A percentile compares a stretch with the other conserved stretches of the same genome.
Evolutionary conservation across 768 basidiomycete genomes (phyloP).

Genomic region (Cantharellus cinnabarinus): DNA sequence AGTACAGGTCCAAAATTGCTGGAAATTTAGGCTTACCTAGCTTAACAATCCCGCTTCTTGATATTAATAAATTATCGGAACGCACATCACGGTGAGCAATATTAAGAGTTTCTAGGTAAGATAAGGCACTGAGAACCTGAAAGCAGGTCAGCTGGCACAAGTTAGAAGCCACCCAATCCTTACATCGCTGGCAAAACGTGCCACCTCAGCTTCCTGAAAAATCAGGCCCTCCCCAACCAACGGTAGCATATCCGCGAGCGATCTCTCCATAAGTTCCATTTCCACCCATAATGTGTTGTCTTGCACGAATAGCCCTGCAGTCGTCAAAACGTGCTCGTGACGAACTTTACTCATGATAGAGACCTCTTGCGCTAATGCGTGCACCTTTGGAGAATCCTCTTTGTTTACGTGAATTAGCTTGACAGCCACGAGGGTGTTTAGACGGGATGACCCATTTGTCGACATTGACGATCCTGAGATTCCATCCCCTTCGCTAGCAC

Average conservation of each 20-base stretch:
- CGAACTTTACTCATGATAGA: constrained; percentile 7
- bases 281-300: constrained; percentile 62
- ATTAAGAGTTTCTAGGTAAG: constrained; percentile 38
- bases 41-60: constrained; percentile 48
- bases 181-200: constrained; percentile 59
- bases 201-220: constrained; percentile 48
- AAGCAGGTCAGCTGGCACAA: not conserved
- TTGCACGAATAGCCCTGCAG: constrained; percentile 22
- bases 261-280: constrained; percentile 83
- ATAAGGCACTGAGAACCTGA: constrained; percentile 44
- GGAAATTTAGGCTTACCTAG: constrained; percentile 29
- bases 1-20: not conserved
- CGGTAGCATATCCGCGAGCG: constrained; percentile 60
- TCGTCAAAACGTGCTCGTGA: not conserved
- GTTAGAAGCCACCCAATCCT: constrained; percentile 15
- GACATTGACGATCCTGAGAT: constrained; percentile 1
- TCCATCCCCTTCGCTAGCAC: not conserved
- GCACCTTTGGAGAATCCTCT: constrained; percentile 17
- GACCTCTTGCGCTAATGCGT: not conserved
- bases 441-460: constrained; percentile 6
- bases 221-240: constrained; percentile 32
- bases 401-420: constrained; percentile 39
- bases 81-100: constrained; percentile 73
- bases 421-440: constrained; percentile 37
- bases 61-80: constrained; percentile 64